Conservation (phyloP, 1,284 basidiomycete genomes). For the Kwoniella shivajii region DNA sequence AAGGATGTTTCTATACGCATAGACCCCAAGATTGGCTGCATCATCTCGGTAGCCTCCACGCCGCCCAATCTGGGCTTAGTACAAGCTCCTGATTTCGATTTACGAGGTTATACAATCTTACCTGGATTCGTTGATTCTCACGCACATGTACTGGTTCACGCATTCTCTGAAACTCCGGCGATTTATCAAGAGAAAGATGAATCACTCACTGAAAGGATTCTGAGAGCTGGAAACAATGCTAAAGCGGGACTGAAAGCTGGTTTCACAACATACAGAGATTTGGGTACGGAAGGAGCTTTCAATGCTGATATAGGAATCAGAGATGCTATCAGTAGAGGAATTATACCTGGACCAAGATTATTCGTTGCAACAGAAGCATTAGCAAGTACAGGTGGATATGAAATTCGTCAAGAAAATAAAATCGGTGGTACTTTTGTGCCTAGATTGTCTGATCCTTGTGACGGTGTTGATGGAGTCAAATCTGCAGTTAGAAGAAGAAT, state of each 20-base stretch:
- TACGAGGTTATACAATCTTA: constrained; percentile 60
- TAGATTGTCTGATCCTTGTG: constrained; percentile 32
- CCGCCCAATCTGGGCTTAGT: background rate
- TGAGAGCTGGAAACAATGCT: constrained; percentile 66
- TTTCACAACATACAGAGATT: constrained; percentile 62
- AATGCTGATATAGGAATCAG: constrained; percentile 13
- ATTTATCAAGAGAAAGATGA: constrained; percentile 66
- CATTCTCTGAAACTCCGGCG: constrained; percentile 65
- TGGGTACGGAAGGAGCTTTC: constrained; percentile 46
- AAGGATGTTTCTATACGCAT: constrained; percentile 9
- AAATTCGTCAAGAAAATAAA: constrained; percentile 50
- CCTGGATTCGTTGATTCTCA: constrained; percentile 70
- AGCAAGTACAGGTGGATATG: constrained; percentile 65
- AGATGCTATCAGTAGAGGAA: constrained; percentile 50
- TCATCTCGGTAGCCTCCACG: constrained; percentile 7
- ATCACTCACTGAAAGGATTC: constrained; percentile 59
- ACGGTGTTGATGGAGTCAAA: constrained; percentile 63
- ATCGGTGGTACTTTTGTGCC: constrained; percentile 11
- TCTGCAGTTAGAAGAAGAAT: constrained; percentile 65
- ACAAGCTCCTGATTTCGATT: constrained; percentile 52
- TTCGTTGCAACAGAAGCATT: constrained; percentile 66
- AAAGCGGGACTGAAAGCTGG: constrained; percentile 65
- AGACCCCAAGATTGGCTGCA: constrained; percentile 11
- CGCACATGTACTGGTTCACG: constrained; percentile 67
- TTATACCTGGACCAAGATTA: constrained; percentile 67